Base-by-base conservation (phyloP, 352 stramenopile genomes). In the Pseudoperonospora humuli region DNA sequence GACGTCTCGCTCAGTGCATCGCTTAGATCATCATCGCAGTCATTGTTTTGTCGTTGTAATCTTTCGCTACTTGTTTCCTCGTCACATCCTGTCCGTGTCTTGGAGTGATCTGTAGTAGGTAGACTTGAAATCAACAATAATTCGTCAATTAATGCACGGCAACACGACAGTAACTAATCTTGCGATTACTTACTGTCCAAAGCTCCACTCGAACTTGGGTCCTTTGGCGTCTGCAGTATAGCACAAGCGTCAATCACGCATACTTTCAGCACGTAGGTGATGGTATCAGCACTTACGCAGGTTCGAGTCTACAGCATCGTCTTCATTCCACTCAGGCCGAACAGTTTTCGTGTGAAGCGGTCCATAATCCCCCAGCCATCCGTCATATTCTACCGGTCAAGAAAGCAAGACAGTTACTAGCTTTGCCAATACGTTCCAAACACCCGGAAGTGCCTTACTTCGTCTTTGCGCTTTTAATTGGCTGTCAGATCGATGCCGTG, bases 331-430 rank as follows among this genome's bases (percentile, higher is more conserved):
- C 13, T 65, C 60, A 6, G 66, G 66, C 2, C 63, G 62, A 29
- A 89, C 70, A 14, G 72, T 86, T 45, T 76, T 86, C 3, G 79
- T 89, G 34, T 89, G 79, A 33, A 70, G 53, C 3, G 72, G 70
- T 2, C 79, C 76, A 37, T 80, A 89, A 57, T 89, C 75, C 8
- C 76, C 75, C 2, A 92, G 42, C 75, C 79, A 92, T 6, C 73
- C 70, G 18, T 79, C 78, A 58, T 79, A 87, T 28, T 64, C 75
- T 88, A 25, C 14, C 14, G 2, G 50, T 23, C 9, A 53, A 13
- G 39, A 15, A 4, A 44, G 21, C 31, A 35, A 24, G 26, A 35
- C 13, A 39, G 1, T 20, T 6, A 43, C 31, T 19, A 55, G 19
- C 8, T 29, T 29, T 29, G 8, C n/a, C 26, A 3, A 29, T n/a